Evolutionary conservation across 768 basidiomycete species (phyloP).

Genomic region (Cystoderma amianthinum): DNA sequence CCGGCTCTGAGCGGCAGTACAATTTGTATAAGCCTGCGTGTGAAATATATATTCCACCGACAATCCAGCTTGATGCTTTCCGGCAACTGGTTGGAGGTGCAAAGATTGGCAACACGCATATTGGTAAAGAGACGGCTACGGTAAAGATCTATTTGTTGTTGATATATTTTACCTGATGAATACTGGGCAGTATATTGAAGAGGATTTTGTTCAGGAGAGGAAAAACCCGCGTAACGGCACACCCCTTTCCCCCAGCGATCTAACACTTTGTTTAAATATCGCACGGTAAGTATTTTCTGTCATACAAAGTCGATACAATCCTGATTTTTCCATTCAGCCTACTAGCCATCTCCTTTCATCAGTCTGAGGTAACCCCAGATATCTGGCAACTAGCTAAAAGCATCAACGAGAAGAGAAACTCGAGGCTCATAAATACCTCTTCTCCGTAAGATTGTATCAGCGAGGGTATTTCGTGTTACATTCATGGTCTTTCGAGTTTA

Average conservation of each 20-base stretch:
- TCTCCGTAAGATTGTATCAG: too few species aligned
- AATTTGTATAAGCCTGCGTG: constrained; percentile 44
- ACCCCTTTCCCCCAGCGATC: constrained; percentile 44
- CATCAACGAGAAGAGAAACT: constrained; percentile 39
- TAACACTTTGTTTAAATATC: constrained; percentile 61
- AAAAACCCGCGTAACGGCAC: constrained; percentile 24
- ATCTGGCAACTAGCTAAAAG: constrained; percentile 60
- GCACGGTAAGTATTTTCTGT: constrained; percentile 42
- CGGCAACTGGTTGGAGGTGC: constrained; percentile 57
- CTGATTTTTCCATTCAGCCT: constrained; percentile 6
- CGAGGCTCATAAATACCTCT: too few species aligned
- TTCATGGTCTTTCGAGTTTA: too few species aligned
- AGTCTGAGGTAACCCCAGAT: constrained; percentile 44
- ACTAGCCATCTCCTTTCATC: constrained; percentile 54
- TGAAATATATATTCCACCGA: constrained; percentile 35
- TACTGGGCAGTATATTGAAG: constrained; percentile 56
- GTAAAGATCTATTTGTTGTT: constrained; percentile 24
- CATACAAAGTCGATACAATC: too few species aligned
- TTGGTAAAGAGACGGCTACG: constrained; percentile 52
- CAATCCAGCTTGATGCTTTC: constrained; percentile 45
- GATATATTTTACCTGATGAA: not conserved
- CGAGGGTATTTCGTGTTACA: too few species aligned
- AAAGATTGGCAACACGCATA: constrained; percentile 44
- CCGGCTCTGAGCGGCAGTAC: constrained; percentile 6
- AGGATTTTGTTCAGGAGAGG: constrained; percentile 57